Evolutionary conservation across 169 alveolate genomes (phyloP).

Genomic region (Eimeria praecox): DNA sequence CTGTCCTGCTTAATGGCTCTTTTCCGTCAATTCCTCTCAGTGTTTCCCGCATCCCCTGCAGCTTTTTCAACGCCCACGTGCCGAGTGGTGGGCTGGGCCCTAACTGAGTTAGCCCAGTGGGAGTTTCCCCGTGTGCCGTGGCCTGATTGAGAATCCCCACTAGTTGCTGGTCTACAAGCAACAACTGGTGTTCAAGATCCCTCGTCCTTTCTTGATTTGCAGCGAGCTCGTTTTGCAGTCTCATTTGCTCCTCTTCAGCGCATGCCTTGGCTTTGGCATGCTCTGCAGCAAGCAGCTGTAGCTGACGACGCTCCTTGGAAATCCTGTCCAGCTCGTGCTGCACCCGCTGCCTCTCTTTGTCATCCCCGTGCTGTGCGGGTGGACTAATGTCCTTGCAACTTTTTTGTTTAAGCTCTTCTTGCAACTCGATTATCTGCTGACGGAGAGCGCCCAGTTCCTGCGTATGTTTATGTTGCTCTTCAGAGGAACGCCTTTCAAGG

Average conservation of each 20-base stretch:
- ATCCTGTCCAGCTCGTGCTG: constrained; percentile 25
- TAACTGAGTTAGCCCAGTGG: constrained; percentile 28
- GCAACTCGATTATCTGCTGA: constrained; percentile 32
- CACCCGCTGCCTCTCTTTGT: constrained; percentile 10
- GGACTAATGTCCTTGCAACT: neutral
- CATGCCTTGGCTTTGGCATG: constrained; percentile 62
- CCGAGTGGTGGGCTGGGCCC: constrained; percentile 61
- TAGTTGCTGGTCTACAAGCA: constrained; percentile 63
- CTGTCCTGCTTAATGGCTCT: constrained; percentile 44
- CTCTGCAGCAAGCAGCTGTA: constrained; percentile 60
- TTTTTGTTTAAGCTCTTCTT: constrained; percentile 25
- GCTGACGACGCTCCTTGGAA: constrained; percentile 37
- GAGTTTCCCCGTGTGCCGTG: constrained; percentile 6
- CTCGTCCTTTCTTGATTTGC: constrained; percentile 46
- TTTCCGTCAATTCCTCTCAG: constrained; percentile 37
- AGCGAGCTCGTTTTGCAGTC: constrained; percentile 58
- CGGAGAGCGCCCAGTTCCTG: constrained; percentile 59
- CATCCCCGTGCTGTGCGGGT: neutral
- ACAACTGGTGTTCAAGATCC: constrained; percentile 64
- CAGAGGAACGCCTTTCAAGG: constrained; percentile 55
- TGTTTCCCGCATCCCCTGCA: constrained; percentile 73
- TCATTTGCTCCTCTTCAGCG: constrained; percentile 53
- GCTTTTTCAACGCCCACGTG: constrained; percentile 40
- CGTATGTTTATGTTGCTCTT: constrained; percentile 35
- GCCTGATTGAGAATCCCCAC: constrained; percentile 54